Evolutionary conservation across 2,329 filamentous ascomycete species (phyloP).

Genomic region (Talaromyces sp.): DNA sequence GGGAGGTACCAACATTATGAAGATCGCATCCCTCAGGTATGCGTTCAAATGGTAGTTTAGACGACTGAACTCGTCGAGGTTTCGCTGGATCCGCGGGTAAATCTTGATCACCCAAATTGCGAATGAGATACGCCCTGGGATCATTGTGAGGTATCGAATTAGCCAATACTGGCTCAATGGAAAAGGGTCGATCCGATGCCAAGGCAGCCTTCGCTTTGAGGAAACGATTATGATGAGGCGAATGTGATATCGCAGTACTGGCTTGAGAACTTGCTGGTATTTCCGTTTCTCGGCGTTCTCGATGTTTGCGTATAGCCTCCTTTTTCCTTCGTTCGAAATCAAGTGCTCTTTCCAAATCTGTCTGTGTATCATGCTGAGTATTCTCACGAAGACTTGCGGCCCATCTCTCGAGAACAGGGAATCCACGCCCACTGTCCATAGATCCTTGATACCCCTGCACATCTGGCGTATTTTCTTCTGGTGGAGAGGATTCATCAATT

Average conservation of each 20-base stretch:
- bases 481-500: not conserved
- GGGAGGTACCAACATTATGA: slow-evolving; percentile 7
- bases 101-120: not conserved
- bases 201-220: slow-evolving; percentile 23
- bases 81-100: not conserved
- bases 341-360: slow-evolving; percentile 22
- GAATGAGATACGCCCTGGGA: slow-evolving; percentile 22
- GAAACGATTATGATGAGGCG: slow-evolving; percentile 19
- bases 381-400: slow-evolving; percentile 21
- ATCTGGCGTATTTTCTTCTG: not conserved
- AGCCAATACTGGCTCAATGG: slow-evolving; percentile 3
- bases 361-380: not conserved
- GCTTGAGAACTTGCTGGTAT: not conserved
- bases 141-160: slow-evolving; percentile 10
- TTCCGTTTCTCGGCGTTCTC: not conserved
- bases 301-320: slow-evolving; percentile 19
- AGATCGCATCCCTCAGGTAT: slow-evolving; percentile 21
- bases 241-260: not conserved
- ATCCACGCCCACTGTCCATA: slow-evolving; percentile 25
- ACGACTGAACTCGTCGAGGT: slow-evolving; percentile 2
- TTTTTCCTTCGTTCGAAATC: slow-evolving; percentile 28
- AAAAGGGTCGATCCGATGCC: slow-evolving; percentile 3
- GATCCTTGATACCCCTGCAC: not conserved
- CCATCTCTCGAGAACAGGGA: slow-evolving; percentile 27
- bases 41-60: slow-evolving; percentile 20